Conservation (phyloP, 768 basidiomycete genomes). For the Kwoniella europaea region DNA sequence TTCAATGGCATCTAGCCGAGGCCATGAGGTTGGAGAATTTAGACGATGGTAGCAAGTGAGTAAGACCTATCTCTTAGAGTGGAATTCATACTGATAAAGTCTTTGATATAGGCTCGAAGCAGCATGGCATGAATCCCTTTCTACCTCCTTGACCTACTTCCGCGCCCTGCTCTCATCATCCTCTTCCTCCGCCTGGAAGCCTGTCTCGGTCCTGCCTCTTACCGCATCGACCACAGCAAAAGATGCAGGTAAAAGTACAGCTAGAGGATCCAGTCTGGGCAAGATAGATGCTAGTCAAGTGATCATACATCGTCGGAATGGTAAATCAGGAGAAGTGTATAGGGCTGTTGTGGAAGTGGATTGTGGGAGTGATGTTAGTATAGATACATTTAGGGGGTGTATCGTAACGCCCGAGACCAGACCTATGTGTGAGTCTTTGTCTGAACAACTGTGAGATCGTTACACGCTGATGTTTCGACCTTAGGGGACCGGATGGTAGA, state of each 20-base stretch:
- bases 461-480: neutral
- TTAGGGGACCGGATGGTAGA: constrained; percentile 89
- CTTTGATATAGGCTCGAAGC: constrained; percentile 68
- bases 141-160: constrained; percentile 76
- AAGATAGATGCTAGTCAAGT: constrained; percentile 74
- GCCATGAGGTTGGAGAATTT: constrained; percentile 48
- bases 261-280: constrained; percentile 65
- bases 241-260: constrained; percentile 62
- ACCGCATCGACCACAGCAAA: constrained; percentile 47
- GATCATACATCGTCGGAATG: constrained; percentile 73
- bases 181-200: constrained; percentile 77
- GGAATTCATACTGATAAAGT: no score
- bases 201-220: constrained; percentile 61
- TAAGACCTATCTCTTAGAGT: neutral
- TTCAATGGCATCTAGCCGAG: constrained; percentile 8
- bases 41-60: constrained; percentile 68
- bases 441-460: neutral
- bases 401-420: constrained; percentile 86
- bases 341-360: constrained; percentile 81
- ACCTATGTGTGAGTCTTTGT: constrained; percentile 61
- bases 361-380: constrained; percentile 67
- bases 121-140: constrained; percentile 78
- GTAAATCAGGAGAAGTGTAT: constrained; percentile 77
- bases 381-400: constrained; percentile 73
- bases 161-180: constrained; percentile 75